Base-by-base conservation (phyloP, 2,329 filamentous ascomycete species). In the Moelleriella libera region DNA sequence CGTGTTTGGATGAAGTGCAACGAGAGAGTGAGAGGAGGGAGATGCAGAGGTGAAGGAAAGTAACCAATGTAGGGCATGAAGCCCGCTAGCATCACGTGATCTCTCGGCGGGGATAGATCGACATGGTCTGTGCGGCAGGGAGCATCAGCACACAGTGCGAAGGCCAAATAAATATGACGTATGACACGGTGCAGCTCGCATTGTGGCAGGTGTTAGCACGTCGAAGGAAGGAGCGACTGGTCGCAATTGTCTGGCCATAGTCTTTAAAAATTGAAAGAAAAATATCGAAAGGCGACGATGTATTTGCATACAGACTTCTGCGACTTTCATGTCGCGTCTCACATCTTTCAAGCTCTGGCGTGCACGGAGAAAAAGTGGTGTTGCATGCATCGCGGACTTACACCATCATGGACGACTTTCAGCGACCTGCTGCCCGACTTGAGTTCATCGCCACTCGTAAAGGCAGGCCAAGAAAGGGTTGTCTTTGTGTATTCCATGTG, bases 1-100 rank as follows among this genome's bases (percentile, higher is more conserved):
- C 62, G 61, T 64, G 63, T 60, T 64, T 61, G 64, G 64, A 66
- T 67, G 58, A 66, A 60, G 62, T 64, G 63, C 58, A 66, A n/a
- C 31, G 43, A 45, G 43, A 48, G 47, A 43, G 49, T 50, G 49
- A 58, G 57, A 59, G 60, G 58, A 57, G 54, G 54, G 59, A 53
- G 56, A 55, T 54, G 47, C 29, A 43, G 52, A 56, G 51, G 49
- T 59, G 62, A 59, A 59, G 58, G 56, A 57, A 59, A 51, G 50
- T 45, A 32, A 29, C 53, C 49, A 44, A 54, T 47, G 57, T 65
- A 65, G 63, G 63, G 63, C 60, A 63, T 52, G 55, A 57, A 65
- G 54, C 63, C 63, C 63, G 57, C 53, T 51, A 45, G 42, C 30
- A 45, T 57, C 63, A 66, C 63, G 63, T 66, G 63, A 41, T n/a